Evolutionary conservation across 495 filamentous ascomycete species (phyloP), one percentile per base, ranked within the genome.

Genomic region (Platismatia glauca): DNA sequence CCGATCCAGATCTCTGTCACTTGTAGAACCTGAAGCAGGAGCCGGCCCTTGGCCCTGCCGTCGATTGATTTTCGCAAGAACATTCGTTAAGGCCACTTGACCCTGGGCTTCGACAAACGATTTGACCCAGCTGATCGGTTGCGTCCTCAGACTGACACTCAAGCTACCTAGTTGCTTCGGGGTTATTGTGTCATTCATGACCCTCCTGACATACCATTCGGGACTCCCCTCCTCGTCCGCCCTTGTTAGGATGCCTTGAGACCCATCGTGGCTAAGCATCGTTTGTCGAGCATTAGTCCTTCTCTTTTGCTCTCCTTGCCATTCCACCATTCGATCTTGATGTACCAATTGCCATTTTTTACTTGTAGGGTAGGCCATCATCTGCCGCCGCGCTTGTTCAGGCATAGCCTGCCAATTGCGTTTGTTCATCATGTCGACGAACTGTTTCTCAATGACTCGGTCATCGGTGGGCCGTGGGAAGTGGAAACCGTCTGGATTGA

Each of bases 341-440:
- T 97, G 86, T 57, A 98, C 90, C 63, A 98, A 79, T 3, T 90
- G 95, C 94, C 94, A 98, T 77, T 98, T 98, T 77, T 97, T 97
- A 52, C 83, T 82, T 33, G 93, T 81, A 16, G 91, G 89, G 69
- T 98, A 97, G 20, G 91, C 89, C 73, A 91, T 79, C 91, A 98
- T 97, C 74, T 97, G 94, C 63, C 93, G 81, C 67, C 87, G 84
- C 33, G 93, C 95, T 73, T 95, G 90, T 67, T 97, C 94, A n/a
- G 94, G 94, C 58, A 97, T 81, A 70, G 92, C 91, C 74, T 95
- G 91, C 88, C 90, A 97, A 61, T 92, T 94, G 70, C 94, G 86
- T 74, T 98, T 97, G 67, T 94, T 86, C 95, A 98, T 98, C 67
- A 98, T 77, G 38, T 88, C 88, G 65, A 91, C 77, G 67, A 97